These are phyloP conservation scores for Immersiella caudata DNA, from an alignment of 495 filamentous ascomycete species.

Conservation along the genomic window DNA sequence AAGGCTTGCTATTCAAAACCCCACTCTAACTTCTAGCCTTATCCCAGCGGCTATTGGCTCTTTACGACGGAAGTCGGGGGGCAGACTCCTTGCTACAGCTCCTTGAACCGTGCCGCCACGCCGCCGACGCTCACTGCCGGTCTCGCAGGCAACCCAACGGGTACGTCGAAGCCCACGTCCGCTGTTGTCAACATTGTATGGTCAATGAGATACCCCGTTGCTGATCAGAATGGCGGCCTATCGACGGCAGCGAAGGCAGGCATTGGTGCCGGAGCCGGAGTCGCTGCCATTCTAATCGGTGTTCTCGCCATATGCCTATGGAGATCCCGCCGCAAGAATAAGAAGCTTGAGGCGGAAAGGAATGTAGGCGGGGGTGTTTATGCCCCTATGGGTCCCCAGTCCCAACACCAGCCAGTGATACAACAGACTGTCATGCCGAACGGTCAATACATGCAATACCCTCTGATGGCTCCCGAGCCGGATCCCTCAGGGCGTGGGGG, in stretches of 20 bases:
- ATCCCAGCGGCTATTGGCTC: constrained; percentile 27
- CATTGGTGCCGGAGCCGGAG: constrained; percentile 32
- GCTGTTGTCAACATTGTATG: constrained; percentile 38
- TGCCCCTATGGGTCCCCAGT: not conserved
- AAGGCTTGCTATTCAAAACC: too few relatives aligned
- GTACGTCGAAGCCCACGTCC: constrained; percentile 28
- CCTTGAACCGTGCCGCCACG: constrained; percentile 6
- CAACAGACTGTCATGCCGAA: constrained; percentile 13
- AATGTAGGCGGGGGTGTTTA: not conserved
- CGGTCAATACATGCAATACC: constrained; percentile 13
- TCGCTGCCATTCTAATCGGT: constrained; percentile 27
- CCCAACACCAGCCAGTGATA: constrained; percentile 1
- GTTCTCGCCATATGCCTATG: constrained; percentile 26
- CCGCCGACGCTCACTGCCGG: constrained; percentile 27
- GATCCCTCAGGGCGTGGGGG: not conserved
- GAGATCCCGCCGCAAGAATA: constrained; percentile 30
- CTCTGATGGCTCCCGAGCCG: not conserved
- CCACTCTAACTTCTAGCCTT: constrained; percentile 7
- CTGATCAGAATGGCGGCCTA: constrained; percentile 19
- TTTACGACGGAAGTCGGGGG: constrained; percentile 32
- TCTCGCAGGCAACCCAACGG: constrained; percentile 15
- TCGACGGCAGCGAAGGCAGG: constrained; percentile 34
- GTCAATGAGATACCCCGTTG: constrained; percentile 33
- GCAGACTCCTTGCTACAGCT: constrained; percentile 34
- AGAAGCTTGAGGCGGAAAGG: constrained; percentile 14